Base-by-base conservation (phyloP, 768 basidiomycete genomes). In the Kwoniella mangroviensis region DNA sequence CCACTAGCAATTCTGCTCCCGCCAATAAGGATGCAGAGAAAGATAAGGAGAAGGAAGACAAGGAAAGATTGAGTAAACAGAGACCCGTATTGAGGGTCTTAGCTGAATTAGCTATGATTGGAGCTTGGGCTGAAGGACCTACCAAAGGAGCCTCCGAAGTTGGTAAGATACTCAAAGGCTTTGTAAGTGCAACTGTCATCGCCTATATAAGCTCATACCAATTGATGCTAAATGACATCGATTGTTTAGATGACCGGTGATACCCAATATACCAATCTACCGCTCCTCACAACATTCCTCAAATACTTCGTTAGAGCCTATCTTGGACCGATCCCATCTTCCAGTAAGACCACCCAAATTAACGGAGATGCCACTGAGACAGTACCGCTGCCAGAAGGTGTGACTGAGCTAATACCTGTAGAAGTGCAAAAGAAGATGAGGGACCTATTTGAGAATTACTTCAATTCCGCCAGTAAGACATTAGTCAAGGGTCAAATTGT, bases 11-110 rank as follows among this genome's bases (percentile, higher is more conserved):
- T 15, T 22, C 70, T 0, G 72, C 75, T n/a, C 75, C 86, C 5
- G 87, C 88, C 7, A 86, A 91, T 43, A 80, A 77, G 67, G 79
- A 80, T 73, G 74, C 43, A 13, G 80, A 79, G 24, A 80, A 94
- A 77, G 94, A 94, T 75, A 88, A 90, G 58, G 97, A 99, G 80
- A 96, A 93, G 83, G 97, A 99, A 71, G 95, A 98, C 73, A 85
- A 88, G 59, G 85, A 88, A 10, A 87, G 97, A 26, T 85, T 99
- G 28, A 76, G 88, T 6, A 89, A 91, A 58, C 94, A 98, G 82
- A 87, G 97, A 22, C 92, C 93, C 2, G 85, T 94, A 41, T 84
- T 98, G 67, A 88, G 95, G 54, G 89, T 98, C 21, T 91, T 92
- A 74, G 89, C 93, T 1, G 97, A 99, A 83, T 86, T 98, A 51